Evolutionary conservation across 805 yeast species (phyloP).

Genomic region (Sungouiozyma intestinalis): DNA sequence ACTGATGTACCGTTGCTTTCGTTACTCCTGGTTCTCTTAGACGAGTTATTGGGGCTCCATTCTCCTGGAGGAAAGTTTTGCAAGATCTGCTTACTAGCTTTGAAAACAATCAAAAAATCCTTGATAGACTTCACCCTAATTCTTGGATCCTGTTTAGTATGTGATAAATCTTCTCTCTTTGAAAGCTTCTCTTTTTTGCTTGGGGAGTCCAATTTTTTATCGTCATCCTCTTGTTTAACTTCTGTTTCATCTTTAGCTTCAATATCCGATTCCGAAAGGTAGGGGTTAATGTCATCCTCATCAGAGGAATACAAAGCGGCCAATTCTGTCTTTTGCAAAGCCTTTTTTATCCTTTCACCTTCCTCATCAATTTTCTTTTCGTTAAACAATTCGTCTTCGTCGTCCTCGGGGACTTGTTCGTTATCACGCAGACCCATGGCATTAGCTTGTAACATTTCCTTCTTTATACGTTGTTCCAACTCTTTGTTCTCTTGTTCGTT

Average conservation of each 20-base stretch:
- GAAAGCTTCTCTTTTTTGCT: conserved; percentile 15
- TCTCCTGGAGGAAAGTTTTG: conserved; percentile 65
- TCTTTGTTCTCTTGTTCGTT: conserved; percentile 90
- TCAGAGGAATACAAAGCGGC: conserved; percentile 70
- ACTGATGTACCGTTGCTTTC: background rate
- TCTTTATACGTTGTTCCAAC: conserved; percentile 73
- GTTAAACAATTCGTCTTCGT: conserved; percentile 62
- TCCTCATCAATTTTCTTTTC: conserved; percentile 79
- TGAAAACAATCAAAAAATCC: conserved; percentile 49
- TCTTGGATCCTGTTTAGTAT: conserved; percentile 21
- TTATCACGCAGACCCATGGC: conserved; percentile 56
- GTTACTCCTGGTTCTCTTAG: conserved; percentile 26
- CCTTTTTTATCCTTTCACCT: conserved; percentile 76
- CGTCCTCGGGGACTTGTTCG: conserved; percentile 48
- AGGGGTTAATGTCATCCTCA: conserved; percentile 80
- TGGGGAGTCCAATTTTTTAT: conserved; percentile 21
- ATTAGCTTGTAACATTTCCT: conserved; percentile 75
- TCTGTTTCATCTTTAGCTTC: conserved; percentile 39
- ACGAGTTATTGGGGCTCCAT: conserved; percentile 60
- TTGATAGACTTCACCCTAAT: conserved; percentile 36
- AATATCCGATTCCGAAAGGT: conserved; percentile 58
- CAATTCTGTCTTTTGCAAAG: conserved; percentile 75
- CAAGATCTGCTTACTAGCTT: conserved; percentile 51
- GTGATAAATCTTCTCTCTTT: conserved; percentile 5
- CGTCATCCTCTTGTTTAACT: conserved; percentile 31